phyloP scores from a whole-genome alignment of 2,329 filamentous ascomycete species.

The Basipetospora chlamydospora region DNA sequence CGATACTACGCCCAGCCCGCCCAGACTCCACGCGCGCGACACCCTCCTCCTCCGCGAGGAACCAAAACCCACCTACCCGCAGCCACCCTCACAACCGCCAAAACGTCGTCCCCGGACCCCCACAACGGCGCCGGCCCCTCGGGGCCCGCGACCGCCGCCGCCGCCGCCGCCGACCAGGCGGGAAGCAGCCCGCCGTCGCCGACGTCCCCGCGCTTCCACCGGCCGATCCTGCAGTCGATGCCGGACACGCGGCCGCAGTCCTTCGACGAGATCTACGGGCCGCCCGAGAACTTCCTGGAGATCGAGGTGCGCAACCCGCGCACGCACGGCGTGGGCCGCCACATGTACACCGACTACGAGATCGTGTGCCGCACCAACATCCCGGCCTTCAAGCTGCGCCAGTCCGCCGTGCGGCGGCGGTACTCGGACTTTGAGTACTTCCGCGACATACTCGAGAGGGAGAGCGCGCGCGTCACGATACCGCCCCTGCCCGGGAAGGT shows the following conservation, averaged over 20 bases:
- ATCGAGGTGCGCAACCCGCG: conserved; percentile 93
- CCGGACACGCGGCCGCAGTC: conserved; percentile 73
- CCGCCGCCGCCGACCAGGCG: too few relatives aligned
- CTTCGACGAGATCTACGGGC: conserved; percentile 97
- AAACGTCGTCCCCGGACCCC: conserved; percentile 2
- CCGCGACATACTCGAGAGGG: conserved; percentile 91
- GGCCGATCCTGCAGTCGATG: conserved; percentile 49
- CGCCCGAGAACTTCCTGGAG: conserved; percentile 96
- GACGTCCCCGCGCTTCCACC: conserved; percentile 24
- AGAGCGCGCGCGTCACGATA: conserved; percentile 87
- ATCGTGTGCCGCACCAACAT: conserved; percentile 98
- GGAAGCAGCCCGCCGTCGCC: conserved; percentile 18
- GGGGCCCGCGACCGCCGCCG: background rate
- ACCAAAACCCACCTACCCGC: too few relatives aligned
- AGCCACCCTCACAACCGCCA: conserved; percentile 2
- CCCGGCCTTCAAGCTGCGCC: conserved; percentile 91
- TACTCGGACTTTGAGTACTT: conserved; percentile 99
- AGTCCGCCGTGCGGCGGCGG: conserved; percentile 74
- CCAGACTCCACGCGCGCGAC: too few relatives aligned
- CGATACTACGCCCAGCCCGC: too few relatives aligned
- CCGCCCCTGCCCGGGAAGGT: conserved; percentile 93
- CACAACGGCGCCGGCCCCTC: conserved; percentile 1
- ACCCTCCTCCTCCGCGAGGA: too few relatives aligned
- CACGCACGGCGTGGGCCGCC: conserved; percentile 84
- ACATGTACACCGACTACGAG: conserved; percentile 98